Evolutionary conservation across 192 early-diverging fungal species (phyloP), one percentile per base, ranked within the genome.

Genomic region (Haplosporangium gracile): DNA sequence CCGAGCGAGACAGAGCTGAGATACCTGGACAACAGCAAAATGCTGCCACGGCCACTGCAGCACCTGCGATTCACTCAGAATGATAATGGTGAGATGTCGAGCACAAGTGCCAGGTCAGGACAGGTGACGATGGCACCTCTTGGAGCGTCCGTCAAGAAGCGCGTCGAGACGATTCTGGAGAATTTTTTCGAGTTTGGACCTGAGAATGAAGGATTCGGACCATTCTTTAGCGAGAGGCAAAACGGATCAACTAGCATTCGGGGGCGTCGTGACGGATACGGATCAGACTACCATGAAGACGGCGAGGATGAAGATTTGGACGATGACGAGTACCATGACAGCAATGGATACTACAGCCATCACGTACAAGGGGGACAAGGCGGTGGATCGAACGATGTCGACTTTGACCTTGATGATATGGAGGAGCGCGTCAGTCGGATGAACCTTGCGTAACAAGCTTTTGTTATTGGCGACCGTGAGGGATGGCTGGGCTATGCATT

Each of bases 151-250:
- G 84, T 86, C 7, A 86, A 81, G 79, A 86, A 86, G 65, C 36
- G 84, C 7, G 84, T 86, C 5, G 84, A 86, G 72, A 86, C 84
- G 29, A 86, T 86, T 49, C 57, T 86, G 51, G 84, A 86, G 0
- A 86, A 86, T 72, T 86, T 86, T 78, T 86, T 86, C 65, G 84
- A 86, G 68, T 86, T 86, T 86, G 84, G 84, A 57, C 75, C 79
- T 2, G 84, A 86, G 71, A 86, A 86, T 40, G 84, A 86, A 13
- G 84, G 84, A 45, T 86, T 86, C 53, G 84, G 84, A 20, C 84
- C 84, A 8, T 86, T 86, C 68, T 86, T 86, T 51, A 60, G 70
- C 5, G 84, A 86, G 72, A 49, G 84, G 26, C 78, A 79, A 22
- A 68, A 69, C 0, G 69, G 77, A 38, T 26, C 47, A 24, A 57